A percentile compares a stretch with the other conserved stretches of the same genome.
phyloP scores from a whole-genome alignment of 2,329 filamentous ascomycete genomes.

The Ceratocystis ficicola region DNA sequence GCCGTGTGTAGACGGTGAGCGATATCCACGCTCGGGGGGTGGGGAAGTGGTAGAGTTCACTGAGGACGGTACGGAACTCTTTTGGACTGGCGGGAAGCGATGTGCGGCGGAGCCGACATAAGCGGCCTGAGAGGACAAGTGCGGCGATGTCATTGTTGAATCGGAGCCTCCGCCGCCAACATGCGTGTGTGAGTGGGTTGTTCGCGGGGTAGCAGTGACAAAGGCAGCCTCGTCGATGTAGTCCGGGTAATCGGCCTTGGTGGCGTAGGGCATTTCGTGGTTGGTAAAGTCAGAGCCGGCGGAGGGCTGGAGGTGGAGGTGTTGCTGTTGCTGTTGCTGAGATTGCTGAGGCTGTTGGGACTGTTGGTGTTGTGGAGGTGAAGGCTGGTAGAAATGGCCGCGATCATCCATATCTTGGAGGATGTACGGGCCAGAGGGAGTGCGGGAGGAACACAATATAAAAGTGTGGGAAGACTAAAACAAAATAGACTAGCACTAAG shows the following conservation, averaged over 20 bases:
- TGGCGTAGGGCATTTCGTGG: conserved; percentile 23
- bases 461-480: not conserved
- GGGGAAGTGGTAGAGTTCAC: conserved; percentile 3
- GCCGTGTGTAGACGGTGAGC: not conserved
- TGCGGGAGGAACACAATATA: not conserved
- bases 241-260: conserved; percentile 1
- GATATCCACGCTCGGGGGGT: conserved; percentile 9
- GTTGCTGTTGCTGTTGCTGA: not conserved
- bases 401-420: conserved; percentile 13
- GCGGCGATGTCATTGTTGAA: not conserved
- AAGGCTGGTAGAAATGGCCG: conserved; percentile 27
- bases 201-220: not conserved
- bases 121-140: not conserved
- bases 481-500: not conserved
- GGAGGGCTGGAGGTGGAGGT: conserved; percentile 25
- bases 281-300: conserved; percentile 37
- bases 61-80: not conserved
- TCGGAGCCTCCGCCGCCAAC: not conserved
- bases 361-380: conserved; percentile 23
- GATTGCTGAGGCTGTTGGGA: not conserved
- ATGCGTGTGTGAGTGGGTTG: conserved; percentile 14
- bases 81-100: conserved; percentile 2
- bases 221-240: not conserved
- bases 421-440: not conserved
- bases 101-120: not conserved